Conservation (phyloP, 371 early-diverging fungal species). For the Rhizopus microsporus region DNA sequence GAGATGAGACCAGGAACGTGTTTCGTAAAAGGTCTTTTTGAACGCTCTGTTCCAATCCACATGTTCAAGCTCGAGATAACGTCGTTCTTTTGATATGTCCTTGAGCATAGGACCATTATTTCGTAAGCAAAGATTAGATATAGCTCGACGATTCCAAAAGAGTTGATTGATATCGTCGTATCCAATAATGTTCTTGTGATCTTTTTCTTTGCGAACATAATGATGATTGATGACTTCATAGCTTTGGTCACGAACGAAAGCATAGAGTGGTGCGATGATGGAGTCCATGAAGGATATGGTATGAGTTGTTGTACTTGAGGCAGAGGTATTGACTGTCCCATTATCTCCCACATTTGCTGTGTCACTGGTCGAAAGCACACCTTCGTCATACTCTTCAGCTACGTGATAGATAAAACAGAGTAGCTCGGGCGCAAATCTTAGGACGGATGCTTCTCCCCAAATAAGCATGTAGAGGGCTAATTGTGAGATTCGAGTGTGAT, state of each 20-base stretch:
- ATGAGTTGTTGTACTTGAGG: neutral
- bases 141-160: slow-evolving; percentile 77
- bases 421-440: slow-evolving; percentile 81
- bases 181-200: slow-evolving; percentile 80
- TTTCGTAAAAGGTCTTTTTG: slow-evolving; percentile 83
- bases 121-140: slow-evolving; percentile 56
- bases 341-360: neutral
- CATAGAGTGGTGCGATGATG: slow-evolving; percentile 77
- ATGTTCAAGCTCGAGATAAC: slow-evolving; percentile 58
- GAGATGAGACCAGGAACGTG: slow-evolving; percentile 80
- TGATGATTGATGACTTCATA: slow-evolving; percentile 76
- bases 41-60: slow-evolving; percentile 75
- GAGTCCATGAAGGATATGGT: slow-evolving; percentile 57
- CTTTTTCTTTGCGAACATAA: slow-evolving; percentile 77
- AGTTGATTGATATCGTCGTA: slow-evolving; percentile 90
- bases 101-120: slow-evolving; percentile 31
- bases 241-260: slow-evolving; percentile 72
- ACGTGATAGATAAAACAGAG: slow-evolving; percentile 83
- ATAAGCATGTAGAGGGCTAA: slow-evolving; percentile 78
- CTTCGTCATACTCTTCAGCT: slow-evolving; percentile 61
- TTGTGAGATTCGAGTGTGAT: slow-evolving; percentile 68
- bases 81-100: slow-evolving; percentile 62
- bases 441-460: slow-evolving; percentile 87
- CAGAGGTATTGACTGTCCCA: slow-evolving; percentile 38
- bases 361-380: slow-evolving; percentile 4